Base-by-base conservation (phyloP, 768 basidiomycete genomes). In the Dendrothele bispora region DNA sequence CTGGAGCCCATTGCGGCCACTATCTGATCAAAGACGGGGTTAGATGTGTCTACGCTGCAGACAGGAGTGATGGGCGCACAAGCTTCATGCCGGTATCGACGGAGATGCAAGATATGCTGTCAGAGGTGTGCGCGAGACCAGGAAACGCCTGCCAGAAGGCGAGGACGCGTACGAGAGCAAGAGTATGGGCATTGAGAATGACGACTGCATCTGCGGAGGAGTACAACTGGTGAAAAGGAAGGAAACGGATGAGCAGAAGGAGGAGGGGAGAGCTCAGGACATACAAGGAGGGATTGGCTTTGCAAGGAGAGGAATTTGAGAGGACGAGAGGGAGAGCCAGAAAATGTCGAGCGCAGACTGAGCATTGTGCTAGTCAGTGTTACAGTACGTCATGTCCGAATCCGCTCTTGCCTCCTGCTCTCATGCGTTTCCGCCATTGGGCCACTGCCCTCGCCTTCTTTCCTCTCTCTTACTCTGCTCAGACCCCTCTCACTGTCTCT, bases 121-220 rank as follows among this genome's bases (percentile, higher is more conserved):
- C 71, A 22, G 65, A 63, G 10, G 66, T 56, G 47, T 76, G 69
- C 7, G 65, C 65, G 11, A 71, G 57, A n/a, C 78, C 75, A 5
- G 90, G 88, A 60, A 90, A 92, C 5, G 84, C 87, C 61, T 92
- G 88, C 72, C 80, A 85, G 58, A 92, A 88, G 26, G 84, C 80
- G 20, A 93, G 79, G 38, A 86, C 79, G 50, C 85, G 83, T 48
- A 84, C 63, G 38, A 92, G 73, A 15, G 71, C 63, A 27, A 91
- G 79, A 14, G 71, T 75, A 47, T 70, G 75, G n/a, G 89, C 86
- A 72, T 91, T 72, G 56, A 88, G 78, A 36, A 91, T 69, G 47
- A 90, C 73, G 52, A 91, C 63, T 2, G 82, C 74, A 60, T 88
- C 82, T 29, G 80, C 82, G 15, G 86, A 87, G 5, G 86, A 73